A percentile compares a stretch with the other conserved stretches of the same genome.
Evolutionary conservation across 441 rosid genomes (phyloP).

Genomic region (Daphne laureola): DNA sequence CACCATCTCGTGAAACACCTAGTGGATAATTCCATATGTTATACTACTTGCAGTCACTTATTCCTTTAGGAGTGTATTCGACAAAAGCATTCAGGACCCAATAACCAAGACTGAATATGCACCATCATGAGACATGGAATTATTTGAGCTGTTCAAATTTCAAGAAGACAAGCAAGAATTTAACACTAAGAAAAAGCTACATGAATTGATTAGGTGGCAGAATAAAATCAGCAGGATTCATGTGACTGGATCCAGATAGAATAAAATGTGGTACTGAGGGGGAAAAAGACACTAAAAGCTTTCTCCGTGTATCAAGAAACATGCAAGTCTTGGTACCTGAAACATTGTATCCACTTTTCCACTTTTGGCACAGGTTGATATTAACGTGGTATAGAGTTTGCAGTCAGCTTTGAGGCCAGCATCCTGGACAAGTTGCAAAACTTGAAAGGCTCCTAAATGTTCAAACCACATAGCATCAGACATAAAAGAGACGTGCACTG

Average conservation of each 20-base stretch:
- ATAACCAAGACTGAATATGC: conserved; percentile 5
- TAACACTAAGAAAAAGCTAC: not conserved
- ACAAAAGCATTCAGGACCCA: not conserved
- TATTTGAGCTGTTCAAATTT: conserved; percentile 4
- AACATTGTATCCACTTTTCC: conserved; percentile 96
- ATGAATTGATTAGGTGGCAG: too few species aligned
- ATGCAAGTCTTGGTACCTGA: conserved; percentile 48
- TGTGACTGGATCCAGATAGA: too few species aligned
- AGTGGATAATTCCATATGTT: conserved; percentile 11
- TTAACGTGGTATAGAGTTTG: conserved; percentile 85
- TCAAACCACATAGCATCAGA: conserved; percentile 16
- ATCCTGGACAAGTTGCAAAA: conserved; percentile 56
- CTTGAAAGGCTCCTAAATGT: conserved; percentile 63
- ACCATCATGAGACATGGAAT: conserved; percentile 4
- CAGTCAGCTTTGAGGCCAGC: conserved; percentile 70
- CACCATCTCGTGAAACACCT: conserved; percentile 93
- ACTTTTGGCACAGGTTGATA: conserved; percentile 87
- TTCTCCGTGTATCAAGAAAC: conserved; percentile 11
- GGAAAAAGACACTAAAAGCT: not conserved
- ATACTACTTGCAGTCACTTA: not conserved
- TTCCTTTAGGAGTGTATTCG: not conserved
- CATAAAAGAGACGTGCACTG: conserved; percentile 12
- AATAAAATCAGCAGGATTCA: too few species aligned
- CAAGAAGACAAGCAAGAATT: conserved; percentile 1
- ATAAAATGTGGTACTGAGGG: not conserved